Percentiles rank a stretch among this genome's conserved stretches.
phyloP scores from a whole-genome alignment of 2,329 filamentous ascomycete species.

The Pyrenochaeta sp. region DNA sequence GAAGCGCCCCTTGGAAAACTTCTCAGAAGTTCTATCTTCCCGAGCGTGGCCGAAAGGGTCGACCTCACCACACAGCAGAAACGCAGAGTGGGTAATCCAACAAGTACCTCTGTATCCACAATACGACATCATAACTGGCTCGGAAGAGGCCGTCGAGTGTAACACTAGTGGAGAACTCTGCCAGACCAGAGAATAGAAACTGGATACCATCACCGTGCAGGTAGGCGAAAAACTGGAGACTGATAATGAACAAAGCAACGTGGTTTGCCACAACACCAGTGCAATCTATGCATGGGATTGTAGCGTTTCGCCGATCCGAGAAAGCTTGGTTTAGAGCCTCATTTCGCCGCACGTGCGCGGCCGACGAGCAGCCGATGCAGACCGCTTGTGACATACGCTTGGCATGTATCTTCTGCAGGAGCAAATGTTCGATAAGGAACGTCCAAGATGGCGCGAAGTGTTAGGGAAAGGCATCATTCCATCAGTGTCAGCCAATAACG shows the following conservation, averaged over 20 bases:
- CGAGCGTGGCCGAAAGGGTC: conserved; percentile 31
- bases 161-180: conserved; percentile 31
- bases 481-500: conserved; percentile 23
- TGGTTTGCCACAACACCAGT: conserved; percentile 33
- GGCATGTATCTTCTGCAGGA: conserved; percentile 15
- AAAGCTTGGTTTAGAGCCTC: conserved; percentile 27
- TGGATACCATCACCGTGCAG: conserved; percentile 35
- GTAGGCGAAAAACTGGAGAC: conserved; percentile 31
- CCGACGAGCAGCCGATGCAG: conserved; percentile 28
- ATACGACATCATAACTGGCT: conserved; percentile 33
- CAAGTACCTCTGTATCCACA: conserved; percentile 39
- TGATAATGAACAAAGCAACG: conserved; percentile 23
- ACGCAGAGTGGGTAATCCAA: conserved; percentile 22
- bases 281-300: conserved; percentile 4
- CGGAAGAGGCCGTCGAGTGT: conserved; percentile 22
- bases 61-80: conserved; percentile 12
- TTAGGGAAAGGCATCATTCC: conserved; percentile 18
- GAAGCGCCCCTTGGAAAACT: conserved; percentile 17
- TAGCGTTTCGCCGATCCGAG: conserved; percentile 27
- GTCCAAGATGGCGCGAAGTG: conserved; percentile 12
- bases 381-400: conserved; percentile 16
- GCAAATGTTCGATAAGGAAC: conserved; percentile 14
- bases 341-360: conserved; percentile 28
- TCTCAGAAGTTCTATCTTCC: conserved; percentile 20
- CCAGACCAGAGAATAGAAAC: conserved; percentile 35